Evolutionary conservation across 139 green algal species (phyloP).

Genomic region (Volvox africanus): DNA sequence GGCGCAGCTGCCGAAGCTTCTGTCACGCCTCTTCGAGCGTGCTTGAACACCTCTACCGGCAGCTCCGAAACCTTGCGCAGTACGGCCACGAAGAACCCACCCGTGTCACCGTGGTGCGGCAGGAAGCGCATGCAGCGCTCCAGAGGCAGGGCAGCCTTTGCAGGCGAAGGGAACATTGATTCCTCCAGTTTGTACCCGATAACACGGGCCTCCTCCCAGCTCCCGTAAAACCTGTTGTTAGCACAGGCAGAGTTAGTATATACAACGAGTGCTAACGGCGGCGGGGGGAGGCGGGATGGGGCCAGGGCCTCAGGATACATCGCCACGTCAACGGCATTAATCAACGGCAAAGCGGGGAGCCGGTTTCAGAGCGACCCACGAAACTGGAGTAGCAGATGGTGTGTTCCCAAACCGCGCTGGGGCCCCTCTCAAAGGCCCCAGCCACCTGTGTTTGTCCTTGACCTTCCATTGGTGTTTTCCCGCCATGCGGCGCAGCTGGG

Average conservation of each 20-base stretch:
- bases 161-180: constrained; percentile 87
- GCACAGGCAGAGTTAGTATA: no score
- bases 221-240: constrained; percentile 73
- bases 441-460: constrained; percentile 67
- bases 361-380: no score
- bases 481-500: constrained; percentile 80
- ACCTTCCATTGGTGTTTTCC: constrained; percentile 90
- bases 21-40: background rate
- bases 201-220: constrained; percentile 70
- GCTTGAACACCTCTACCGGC: background rate
- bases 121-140: constrained; percentile 96
- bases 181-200: constrained; percentile 72
- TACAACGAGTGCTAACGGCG: no score
- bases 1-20: background rate
- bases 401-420: no score
- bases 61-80: constrained; percentile 82
- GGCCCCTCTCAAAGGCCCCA: background rate
- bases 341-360: no score
- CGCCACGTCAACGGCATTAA: no score
- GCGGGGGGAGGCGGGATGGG: no score
- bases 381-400: no score
- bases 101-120: constrained; percentile 96
- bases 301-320: no score
- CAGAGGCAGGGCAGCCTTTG: constrained; percentile 78
- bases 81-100: constrained; percentile 98